phyloP scores from a whole-genome alignment of 164 flowering plant genomes.

The Amborella trichopoda region DNA sequence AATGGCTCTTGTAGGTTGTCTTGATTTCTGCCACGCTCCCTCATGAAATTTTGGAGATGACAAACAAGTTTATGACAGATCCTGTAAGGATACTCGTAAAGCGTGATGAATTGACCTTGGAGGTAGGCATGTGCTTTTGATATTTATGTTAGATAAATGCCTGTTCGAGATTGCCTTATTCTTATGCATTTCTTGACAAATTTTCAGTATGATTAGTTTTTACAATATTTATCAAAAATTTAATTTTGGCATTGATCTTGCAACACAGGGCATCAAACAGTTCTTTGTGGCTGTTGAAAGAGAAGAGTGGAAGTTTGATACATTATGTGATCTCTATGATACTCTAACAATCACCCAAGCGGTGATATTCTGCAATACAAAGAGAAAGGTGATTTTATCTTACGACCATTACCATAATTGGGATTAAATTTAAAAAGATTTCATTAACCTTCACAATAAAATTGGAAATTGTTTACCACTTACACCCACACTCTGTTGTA shows the following conservation, averaged over 20 bases:
- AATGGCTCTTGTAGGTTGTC: conserved; percentile 81
- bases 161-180: too few relatives aligned
- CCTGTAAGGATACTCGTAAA: conserved; percentile 94
- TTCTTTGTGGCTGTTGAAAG: conserved; percentile 94
- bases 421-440: too few relatives aligned
- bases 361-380: conserved; percentile 96
- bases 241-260: not conserved
- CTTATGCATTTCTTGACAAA: too few relatives aligned
- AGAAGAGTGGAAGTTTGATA: conserved; percentile 98
- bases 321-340: conserved; percentile 90
- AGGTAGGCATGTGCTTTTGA: conserved; percentile 27
- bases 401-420: too few relatives aligned
- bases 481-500: too few relatives aligned
- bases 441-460: too few relatives aligned
- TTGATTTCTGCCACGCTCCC: conserved; percentile 97
- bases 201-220: too few relatives aligned
- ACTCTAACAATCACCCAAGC: conserved; percentile 97
- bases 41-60: conserved; percentile 93
- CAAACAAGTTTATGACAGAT: conserved; percentile 95
- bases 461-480: too few relatives aligned
- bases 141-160: too few relatives aligned
- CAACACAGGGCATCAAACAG: conserved; percentile 93
- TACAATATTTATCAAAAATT: not conserved
- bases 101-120: conserved; percentile 98
- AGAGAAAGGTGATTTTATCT: conserved; percentile 62